Base-by-base conservation (phyloP, 148 eudicot species). In the Talinum fruticosum region DNA sequence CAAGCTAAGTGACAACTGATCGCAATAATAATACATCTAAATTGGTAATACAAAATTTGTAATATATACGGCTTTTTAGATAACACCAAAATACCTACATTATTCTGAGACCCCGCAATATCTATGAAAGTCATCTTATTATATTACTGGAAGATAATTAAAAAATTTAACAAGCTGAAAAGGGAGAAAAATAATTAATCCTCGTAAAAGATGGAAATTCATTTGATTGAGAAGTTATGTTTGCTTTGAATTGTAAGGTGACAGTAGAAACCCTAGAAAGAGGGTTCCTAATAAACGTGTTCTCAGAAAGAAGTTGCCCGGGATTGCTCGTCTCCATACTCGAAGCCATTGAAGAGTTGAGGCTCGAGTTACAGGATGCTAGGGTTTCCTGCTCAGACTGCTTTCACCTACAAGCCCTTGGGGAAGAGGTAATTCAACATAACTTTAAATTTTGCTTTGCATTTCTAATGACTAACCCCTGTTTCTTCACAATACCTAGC, bases 341-440 rank as follows among this genome's bases (percentile, higher is more conserved):
- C 35, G 84, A 90, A 87, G 90, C 84, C 13, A 88, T 88, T 72
- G 92, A 90, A 59, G 90, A 84, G 73, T 66, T 90, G 21, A 86
- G 87, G 23, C 89, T 90, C 33, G 84, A 84, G 23, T 84, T 90
- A 23, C 78, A 79, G 19, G 92, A 90, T 34, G 90, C 92, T 77
- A 87, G 76, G 73, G 89, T 83, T 86, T 88, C 92, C 35, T 90
- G 87, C 72, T 66, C 85, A 0, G 84, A 84, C 15, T 75, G 44
- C 51, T 90, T 90, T 57, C 87, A 76, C 8, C 80, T 90, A 8
- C 81, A 87, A 83, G 94, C 92, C 13, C 69, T 88, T 77, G 87
- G 90, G 15, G 79, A 61, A 30, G 85, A 87, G 72, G 90, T 89
- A 85, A 1, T 49, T 49, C 54, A 49, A 49, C 54, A 49, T 1